Percentiles rank a stretch among this genome's conserved stretches.
Evolutionary conservation across 805 yeast genomes (phyloP).

Genomic region (Wickerhamiella qilinensis): DNA sequence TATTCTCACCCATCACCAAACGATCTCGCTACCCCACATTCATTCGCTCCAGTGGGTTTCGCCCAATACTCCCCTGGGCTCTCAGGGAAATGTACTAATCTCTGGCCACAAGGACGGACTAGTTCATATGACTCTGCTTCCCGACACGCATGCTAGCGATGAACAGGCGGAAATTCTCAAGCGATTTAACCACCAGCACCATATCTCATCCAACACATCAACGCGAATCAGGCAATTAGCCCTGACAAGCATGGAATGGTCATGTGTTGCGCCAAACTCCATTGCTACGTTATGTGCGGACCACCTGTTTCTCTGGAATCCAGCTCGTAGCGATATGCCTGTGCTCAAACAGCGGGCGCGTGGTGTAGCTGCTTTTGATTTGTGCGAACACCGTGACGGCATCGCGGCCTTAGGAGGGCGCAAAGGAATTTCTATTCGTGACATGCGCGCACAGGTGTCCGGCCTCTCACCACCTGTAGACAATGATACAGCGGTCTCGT

Average conservation of each 20-base stretch:
- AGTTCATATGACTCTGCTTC: slow-evolving; percentile 56
- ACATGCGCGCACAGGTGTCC: slow-evolving; percentile 38
- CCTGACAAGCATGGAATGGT: slow-evolving; percentile 28
- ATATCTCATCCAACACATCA: slow-evolving; percentile 23
- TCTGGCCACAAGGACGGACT: slow-evolving; percentile 68
- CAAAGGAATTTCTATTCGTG: slow-evolving; percentile 65
- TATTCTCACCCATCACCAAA: slow-evolving; percentile 39
- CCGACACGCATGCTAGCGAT: slow-evolving; percentile 32
- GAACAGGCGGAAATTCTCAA: slow-evolving; percentile 53
- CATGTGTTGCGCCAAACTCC: slow-evolving; percentile 28
- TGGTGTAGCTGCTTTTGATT: slow-evolving; percentile 36
- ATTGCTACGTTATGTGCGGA: slow-evolving; percentile 51
- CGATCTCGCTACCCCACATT: slow-evolving; percentile 38
- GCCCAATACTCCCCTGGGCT: slow-evolving; percentile 19
- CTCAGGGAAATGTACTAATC: slow-evolving; percentile 31
- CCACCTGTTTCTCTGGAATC: slow-evolving; percentile 64
- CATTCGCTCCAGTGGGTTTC: slow-evolving; percentile 30
- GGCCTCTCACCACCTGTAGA: slow-evolving; percentile 29
- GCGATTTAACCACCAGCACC: slow-evolving; percentile 65
- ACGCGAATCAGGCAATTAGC: slow-evolving; percentile 23
- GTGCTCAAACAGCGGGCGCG: slow-evolving; percentile 33
- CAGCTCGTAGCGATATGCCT: slow-evolving; percentile 43
- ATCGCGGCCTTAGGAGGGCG: slow-evolving; percentile 40
- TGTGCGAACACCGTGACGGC: slow-evolving; percentile 31
- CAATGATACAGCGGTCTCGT: slow-evolving; percentile 23